These are phyloP conservation scores for Talaromyces atroroseus DNA, from an alignment of 2,329 filamentous ascomycete species.

Conservation along the genomic window DNA sequence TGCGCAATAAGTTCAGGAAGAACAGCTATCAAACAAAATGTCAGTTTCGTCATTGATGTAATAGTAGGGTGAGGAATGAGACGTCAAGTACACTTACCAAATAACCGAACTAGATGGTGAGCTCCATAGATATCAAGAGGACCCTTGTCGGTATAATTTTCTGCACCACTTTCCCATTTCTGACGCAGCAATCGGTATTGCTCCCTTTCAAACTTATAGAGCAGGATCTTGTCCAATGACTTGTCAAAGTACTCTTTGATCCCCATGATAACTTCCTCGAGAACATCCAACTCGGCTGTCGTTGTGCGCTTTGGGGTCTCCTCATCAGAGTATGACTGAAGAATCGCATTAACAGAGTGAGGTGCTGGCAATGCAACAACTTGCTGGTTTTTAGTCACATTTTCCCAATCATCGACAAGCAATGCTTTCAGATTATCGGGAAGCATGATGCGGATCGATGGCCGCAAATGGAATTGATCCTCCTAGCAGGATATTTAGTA, in stretches of 20 bases:
- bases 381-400: constrained; percentile 90
- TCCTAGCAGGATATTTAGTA: constrained; percentile 54
- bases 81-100: constrained; percentile 62
- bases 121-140: constrained; percentile 83
- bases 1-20: constrained; percentile 84
- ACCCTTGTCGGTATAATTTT: constrained; percentile 63
- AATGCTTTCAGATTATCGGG: constrained; percentile 87
- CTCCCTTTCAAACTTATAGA: constrained; percentile 89
- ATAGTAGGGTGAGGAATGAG: background rate
- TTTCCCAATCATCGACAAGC: constrained; percentile 98
- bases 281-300: constrained; percentile 67
- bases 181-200: constrained; percentile 78
- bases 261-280: constrained; percentile 83
- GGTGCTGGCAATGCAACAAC: constrained; percentile 77
- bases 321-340: constrained; percentile 72
- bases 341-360: constrained; percentile 68
- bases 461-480: constrained; percentile 76
- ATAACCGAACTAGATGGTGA: constrained; percentile 82
- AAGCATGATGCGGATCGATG: constrained; percentile 78
- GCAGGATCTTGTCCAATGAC: constrained; percentile 75
- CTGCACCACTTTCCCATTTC: constrained; percentile 58
- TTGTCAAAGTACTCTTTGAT: constrained; percentile 93
- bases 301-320: constrained; percentile 63
- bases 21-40: constrained; percentile 1
- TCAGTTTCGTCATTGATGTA: constrained; percentile 39